Base-by-base conservation (phyloP, 805 yeast genomes). In the Monosporozyma servazzii region DNA sequence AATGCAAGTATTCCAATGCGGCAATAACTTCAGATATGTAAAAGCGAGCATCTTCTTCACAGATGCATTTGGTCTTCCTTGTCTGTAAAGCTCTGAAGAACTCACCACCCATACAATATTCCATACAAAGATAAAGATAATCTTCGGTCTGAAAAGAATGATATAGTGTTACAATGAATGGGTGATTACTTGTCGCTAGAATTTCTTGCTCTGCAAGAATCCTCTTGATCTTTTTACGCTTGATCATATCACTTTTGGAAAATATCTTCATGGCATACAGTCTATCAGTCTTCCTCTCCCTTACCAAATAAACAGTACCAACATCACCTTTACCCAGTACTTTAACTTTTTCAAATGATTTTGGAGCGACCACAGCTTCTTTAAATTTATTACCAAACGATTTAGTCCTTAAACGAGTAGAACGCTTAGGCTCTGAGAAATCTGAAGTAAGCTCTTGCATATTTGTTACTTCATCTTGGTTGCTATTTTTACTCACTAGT, bases 41-140 rank as follows among this genome's bases (percentile, higher is more conserved):
- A 65, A 93, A 93, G 52, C 81, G 75, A 2, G 99, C 98, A 66
- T 90, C 98, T 29, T 74, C 78, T 67, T 93, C 99, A 20, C 80
- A 73, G 13, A 93, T 84, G 57, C 95, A 86, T 64, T 89, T 88
- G 50, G 88, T 80, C 54, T 81, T 84, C 54, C 97, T 76, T 0
- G 97, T 89, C 69, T 93, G 99, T 50, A 93, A 71, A 0, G 98
- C 99, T 53, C 98, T 74, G 74, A 93, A 93, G 62, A 93, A 93
- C 70, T 95, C 99, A 45, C 99, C 99, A 30, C 99, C 99, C 89
- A 93, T 88, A 64, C 99, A 93, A 63, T 91, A 93, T 66, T 93
- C 99, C 96, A 95, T 91, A 69, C 99, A 93, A 41, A 93, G 77
- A 60, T 89, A 93, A 10, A 93, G 70, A 63, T 86, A 82, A 60